A percentile compares a stretch with the other conserved stretches of the same genome.
Conservation (phyloP, 345 rosid species). For the Eucalyptus regnans region DNA sequence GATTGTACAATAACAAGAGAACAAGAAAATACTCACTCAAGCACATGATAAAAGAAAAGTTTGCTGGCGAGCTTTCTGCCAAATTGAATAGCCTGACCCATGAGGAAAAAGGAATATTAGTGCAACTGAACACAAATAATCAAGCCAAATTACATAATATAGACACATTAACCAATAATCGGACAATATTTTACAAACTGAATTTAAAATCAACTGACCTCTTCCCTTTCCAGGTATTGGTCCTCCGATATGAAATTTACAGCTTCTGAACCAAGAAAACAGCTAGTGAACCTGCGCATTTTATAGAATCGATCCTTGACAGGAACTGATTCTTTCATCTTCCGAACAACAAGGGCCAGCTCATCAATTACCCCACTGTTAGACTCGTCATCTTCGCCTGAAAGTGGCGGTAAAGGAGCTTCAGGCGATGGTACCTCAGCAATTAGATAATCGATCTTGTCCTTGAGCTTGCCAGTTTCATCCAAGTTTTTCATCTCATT, state of each 20-base stretch:
- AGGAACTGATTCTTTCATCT: slow-evolving; percentile 55
- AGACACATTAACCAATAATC: not conserved
- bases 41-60: slow-evolving; percentile 61
- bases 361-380: slow-evolving; percentile 60
- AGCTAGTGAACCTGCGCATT: slow-evolving; percentile 55
- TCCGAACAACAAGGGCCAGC: slow-evolving; percentile 58
- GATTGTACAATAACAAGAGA: not conserved
- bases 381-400: slow-evolving; percentile 79
- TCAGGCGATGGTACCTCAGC: slow-evolving; percentile 38
- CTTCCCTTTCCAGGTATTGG: slow-evolving; percentile 63
- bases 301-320: slow-evolving; percentile 72
- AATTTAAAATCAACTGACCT: slow-evolving; percentile 23
- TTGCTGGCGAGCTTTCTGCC: slow-evolving; percentile 68
- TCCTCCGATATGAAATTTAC: slow-evolving; percentile 59
- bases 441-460: slow-evolving; percentile 50
- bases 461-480: slow-evolving; percentile 55
- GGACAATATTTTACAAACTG: not conserved
- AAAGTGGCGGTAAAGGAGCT: slow-evolving; percentile 80
- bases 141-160: not conserved
- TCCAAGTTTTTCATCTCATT: slow-evolving; percentile 46
- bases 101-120: not conserved
- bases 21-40: slow-evolving; percentile 44
- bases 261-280: slow-evolving; percentile 78
- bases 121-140: not conserved
- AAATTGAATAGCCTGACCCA: slow-evolving; percentile 64